Base-by-base conservation (phyloP, 768 basidiomycete species). In the Mycena kentingensis region DNA sequence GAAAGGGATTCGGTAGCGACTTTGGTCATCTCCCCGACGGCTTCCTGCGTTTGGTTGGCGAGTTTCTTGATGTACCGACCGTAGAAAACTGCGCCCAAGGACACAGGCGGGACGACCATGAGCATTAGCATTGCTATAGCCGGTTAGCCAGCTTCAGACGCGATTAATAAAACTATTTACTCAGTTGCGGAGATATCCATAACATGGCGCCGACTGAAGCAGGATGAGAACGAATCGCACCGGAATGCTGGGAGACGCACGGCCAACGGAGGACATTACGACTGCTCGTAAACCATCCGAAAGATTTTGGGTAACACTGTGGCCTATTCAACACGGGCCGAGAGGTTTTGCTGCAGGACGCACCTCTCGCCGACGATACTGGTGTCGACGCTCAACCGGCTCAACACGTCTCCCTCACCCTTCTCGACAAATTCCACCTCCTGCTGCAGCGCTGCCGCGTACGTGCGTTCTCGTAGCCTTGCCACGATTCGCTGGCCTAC, bases 21-120 rank as follows among this genome's bases (percentile, higher is more conserved):
- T 81, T 90, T 94, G 27, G 93, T 92, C 94, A 96, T 93, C 49
- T 96, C 94, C 49, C 95, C 95, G 46, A 97, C 80, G 1, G 95
- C 93, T 63, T 94, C 93, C 68, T 99, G 96, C 5, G 96, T 95
- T 63, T 85, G 76, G 62, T 91, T 93, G 6, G 92, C 92, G 3
- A 99, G 81, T 55, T 85, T 88, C 66, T 94, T 93, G 48, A 99
- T 73, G 70, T 98, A 99, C 12, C 94, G 84, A 57, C 96, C 95
- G 63, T 99, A 99, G 67, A 93, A 90, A 12, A 98, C 91, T 62
- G 93, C 87, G 60, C 90, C 90, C 48, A 93, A 75, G 21, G 90
- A 91, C 4, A 93, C 83, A 0, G 91, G 91, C 18, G 91, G 91
- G 0, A 98, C 94, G 43, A 98, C 84, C 29, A 85, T 83, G 46